Evolutionary conservation across 495 filamentous ascomycete genomes (phyloP), one percentile per base, ranked within the genome.

Genomic region (Hypoxylon fuscum): DNA sequence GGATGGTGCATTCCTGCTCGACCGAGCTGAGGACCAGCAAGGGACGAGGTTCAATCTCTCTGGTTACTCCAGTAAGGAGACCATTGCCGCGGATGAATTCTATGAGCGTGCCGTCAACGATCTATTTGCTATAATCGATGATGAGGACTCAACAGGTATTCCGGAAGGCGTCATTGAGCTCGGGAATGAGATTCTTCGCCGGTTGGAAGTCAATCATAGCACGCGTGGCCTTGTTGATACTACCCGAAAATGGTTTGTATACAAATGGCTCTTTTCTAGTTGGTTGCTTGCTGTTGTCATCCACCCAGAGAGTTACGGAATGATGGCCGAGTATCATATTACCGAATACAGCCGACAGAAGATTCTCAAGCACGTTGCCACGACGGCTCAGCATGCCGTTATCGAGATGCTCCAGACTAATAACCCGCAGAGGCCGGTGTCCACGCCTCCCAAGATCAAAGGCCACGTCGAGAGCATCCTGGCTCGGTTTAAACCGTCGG

Each of bases 281-380:
- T 97, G 91, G 76, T 79, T 98, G 27, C 83, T 89, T 35, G 89
- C 90, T 62, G 90, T 91, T 42, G 83, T 98, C 62, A 90, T 91
- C 43, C 90, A 93, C 68, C 95, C 95, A 2, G 95, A 98, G 85
- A 87, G 85, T 22, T 88, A 92, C 56, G 93, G 91, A 44, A 88
- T 97, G 74, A 87, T 97, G 81, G 82, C 89, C 57, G 92, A 95
- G 59, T 90, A 96, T 68, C 90, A 96, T 74, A 92, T 98, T 64
- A 90, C 87, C 22, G 91, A 96, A 68, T 90, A 92, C 74, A 92
- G 91, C 18, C 85, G 95, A 46, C 87, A 96, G 66, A 91, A 89
- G 72, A 90, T 98, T 51, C 83, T 98, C 47, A 92, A 90, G 66
- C 85, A 91, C 65, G 87, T 97, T 57, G 91, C 88, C 27, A 82